Evolutionary conservation across 139 green algal genomes (phyloP), one percentile per base, ranked within the genome.

Genomic region (Auxenochlorella pyrenoidosa): DNA sequence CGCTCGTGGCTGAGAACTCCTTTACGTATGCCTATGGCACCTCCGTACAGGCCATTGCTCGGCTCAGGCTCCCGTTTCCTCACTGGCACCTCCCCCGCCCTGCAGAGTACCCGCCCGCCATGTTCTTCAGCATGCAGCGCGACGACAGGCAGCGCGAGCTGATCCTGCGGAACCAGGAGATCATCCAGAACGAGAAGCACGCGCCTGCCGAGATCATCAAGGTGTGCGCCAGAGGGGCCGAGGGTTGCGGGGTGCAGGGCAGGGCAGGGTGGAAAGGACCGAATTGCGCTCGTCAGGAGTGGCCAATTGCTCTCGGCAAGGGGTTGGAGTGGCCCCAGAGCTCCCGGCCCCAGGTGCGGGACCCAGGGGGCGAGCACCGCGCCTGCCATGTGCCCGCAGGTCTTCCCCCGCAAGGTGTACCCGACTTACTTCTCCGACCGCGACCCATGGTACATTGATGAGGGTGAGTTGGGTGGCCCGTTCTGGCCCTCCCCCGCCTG

Each of bases 91-190:
- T 63, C 12, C 54, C 66, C 22, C 13, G 32, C 66, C 13, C 54
- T 85, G 80, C 80, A 85, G 80, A 75, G 40, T 85, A 85, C 63
- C 80, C 80, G 60, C 80, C 80, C 41, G 38, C 80, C 41, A n/a
- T 85, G 34, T 75, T 85, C 21, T 21, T 85, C 40, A 77, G 60
- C 80, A 85, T 85, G 80, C 19, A 60, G 32, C 59, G 63, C 28
- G 80, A 85, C 80, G 30, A 59, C 2, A 85, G 77, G 80, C 80
- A 85, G 63, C 19, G 19, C 16, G 63, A 76, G 36, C 19, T 85
- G 63, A 85, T 85, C 30, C 18, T 21, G 30, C 41, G 24, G 38
- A 75, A 75, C 38, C 59, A 70, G 59, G 38, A 41, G 59, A 44
- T 43, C 12, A 36, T 84, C 26, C 51, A 51, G 63, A 71, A 5